Base-by-base conservation (phyloP, 768 basidiomycete genomes). In the Galerina sulciceps region DNA sequence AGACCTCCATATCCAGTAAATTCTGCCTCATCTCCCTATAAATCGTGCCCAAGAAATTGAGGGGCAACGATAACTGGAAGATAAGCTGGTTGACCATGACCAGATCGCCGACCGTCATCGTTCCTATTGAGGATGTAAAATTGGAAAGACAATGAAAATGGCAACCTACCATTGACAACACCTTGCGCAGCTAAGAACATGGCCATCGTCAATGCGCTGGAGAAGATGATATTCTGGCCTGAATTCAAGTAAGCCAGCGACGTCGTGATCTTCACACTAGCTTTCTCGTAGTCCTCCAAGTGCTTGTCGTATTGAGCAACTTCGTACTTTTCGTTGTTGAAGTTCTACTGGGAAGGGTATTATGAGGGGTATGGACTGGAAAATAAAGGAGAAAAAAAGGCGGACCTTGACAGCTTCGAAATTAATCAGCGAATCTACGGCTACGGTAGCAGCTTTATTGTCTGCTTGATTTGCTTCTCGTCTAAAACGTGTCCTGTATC, bases 21-120 rank as follows among this genome's bases (percentile, higher is more conserved):
- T 94, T 96, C 69, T 99, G 97, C 41, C 95, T 81, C 74, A 99
- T 85, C 71, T 99, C 97, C 47, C 97, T 93, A 68, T 99, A 99
- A 51, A 99, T 96, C 1, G 95, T 93, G 1, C 94, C 97, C 58
- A 99, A 78, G 76, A 99, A 99, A 75, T 99, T 99, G 60, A 99
- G 86, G 3, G 97, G 97, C 34, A 99, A 77, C 0, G 95, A 97
- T 0, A 99, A 79, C 69, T 99, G 97, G 79, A 99, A 99, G 35
- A 99, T 94, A 22, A 99, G 83, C 69, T 98, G 96, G 73, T 99
- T 99, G 65, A 97, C 91, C 96, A 99, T 99, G 65, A 99, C 97
- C 13, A 99, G 85, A 68, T 99, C 97, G 8, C 97, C 97, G 20
- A 99, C 85, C 4, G 96, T 97, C 96, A 99, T 99, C 0, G 93